Evolutionary conservation across 768 basidiomycete species (phyloP).

Genomic region (Pisolithus microcarpus): DNA sequence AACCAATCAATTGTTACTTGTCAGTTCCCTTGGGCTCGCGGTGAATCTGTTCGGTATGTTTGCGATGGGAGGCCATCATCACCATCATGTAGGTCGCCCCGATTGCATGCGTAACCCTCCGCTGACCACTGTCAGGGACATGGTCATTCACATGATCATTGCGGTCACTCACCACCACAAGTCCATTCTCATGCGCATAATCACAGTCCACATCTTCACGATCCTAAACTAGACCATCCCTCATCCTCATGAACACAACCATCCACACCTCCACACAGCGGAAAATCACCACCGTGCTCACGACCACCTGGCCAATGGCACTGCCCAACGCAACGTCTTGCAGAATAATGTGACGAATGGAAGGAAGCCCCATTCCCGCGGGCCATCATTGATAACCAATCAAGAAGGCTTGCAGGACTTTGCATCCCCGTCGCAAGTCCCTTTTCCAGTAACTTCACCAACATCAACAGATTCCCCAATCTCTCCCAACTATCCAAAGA

Average conservation of each 20-base stretch:
- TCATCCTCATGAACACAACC: constrained; percentile 16
- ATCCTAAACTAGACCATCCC: constrained; percentile 23
- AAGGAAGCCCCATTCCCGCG: constrained; percentile 33
- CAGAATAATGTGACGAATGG: constrained; percentile 12
- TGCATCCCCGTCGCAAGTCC: constrained; percentile 15
- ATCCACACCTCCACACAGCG: not conserved
- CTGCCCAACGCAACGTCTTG: constrained; percentile 5
- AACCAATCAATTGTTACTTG: constrained; percentile 82
- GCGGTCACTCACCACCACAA: constrained; percentile 23
- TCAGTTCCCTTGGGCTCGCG: constrained; percentile 81
- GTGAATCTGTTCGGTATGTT: constrained; percentile 99
- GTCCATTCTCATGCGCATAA: constrained; percentile 29
- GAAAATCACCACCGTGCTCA: not conserved
- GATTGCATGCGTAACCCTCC: not conserved
- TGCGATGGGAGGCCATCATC: constrained; percentile 94
- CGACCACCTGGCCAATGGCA: constrained; percentile 7
- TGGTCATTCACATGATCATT: constrained; percentile 44
- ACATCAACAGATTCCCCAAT: constrained; percentile 41
- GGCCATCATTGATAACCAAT: constrained; percentile 35
- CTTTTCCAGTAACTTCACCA: constrained; percentile 22
- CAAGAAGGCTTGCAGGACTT: constrained; percentile 16
- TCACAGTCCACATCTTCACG: constrained; percentile 14
- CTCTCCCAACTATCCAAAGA: constrained; percentile 55
- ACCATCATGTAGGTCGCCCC: constrained; percentile 51
- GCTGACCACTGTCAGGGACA: constrained; percentile 6